Evolutionary conservation across 805 yeast species (phyloP), one percentile per base, ranked within the genome.

Genomic region (Spathaspora hagerdaliae): DNA sequence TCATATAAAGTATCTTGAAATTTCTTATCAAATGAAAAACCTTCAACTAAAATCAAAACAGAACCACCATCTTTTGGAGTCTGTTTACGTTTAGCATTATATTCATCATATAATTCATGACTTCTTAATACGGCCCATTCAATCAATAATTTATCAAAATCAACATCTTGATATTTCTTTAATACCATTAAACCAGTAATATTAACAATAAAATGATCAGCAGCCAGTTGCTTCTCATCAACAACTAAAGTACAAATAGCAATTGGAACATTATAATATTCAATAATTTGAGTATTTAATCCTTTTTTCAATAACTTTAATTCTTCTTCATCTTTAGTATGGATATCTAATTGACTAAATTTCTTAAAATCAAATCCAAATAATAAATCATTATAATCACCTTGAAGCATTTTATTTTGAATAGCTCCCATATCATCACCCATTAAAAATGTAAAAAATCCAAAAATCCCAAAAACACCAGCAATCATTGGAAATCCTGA

Each of bases 191-290:
- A 56, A 6, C 82, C 78, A 6, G 82, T 70, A 39, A 84, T 79
- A 31, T 69, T 73, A 47, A 83, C 77, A 15, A 71, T 72, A 50
- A 77, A 73, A 27, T 71, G 63, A 12, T 69, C 64, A 24, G 64
- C 63, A 7, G 72, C 61, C 0, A 76, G 65, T 41, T 71, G 55
- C 8, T 73, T 69, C 6, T 55, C 49, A 48, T 63, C 53, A n/a
- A 74, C 69, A 38, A 70, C 72, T 38, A 76, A 67, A 0, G 83
- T 73, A 29, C 77, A 68, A 33, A 82, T 67, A 0, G 90, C 89
- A 57, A 87, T 81, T 13, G 94, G 91, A 0, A 82, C 69, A n/a
- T 77, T 78, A 57, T 91, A 77, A 65, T 85, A 86, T 13, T 77
- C 59, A 27, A 85, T 71, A 35, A 83, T 56, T 42, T 75, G 77